Evolutionary conservation across 73 alveolate genomes (phyloP).

Genomic region (Paramecium pentaurelia): DNA sequence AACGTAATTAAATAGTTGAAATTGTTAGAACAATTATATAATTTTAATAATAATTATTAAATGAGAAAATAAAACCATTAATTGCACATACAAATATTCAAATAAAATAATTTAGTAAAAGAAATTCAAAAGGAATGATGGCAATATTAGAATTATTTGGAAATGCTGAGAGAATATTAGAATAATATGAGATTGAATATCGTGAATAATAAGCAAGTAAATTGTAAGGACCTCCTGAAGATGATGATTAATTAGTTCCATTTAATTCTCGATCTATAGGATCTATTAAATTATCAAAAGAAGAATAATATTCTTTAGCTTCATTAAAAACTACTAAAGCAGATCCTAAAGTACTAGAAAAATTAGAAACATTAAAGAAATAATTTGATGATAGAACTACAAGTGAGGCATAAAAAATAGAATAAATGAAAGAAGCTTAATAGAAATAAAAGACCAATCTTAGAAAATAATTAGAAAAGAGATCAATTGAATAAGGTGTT

Average conservation of each 20-base stretch:
- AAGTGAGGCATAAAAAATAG: slow-evolving; percentile 42
- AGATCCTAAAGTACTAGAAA: slow-evolving; percentile 61
- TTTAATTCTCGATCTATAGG: not conserved
- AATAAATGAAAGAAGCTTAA: slow-evolving; percentile 50
- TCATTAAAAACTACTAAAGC: slow-evolving; percentile 67
- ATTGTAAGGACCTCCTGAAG: slow-evolving; percentile 18
- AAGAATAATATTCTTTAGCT: slow-evolving; percentile 60
- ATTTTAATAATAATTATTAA: slow-evolving; percentile 36
- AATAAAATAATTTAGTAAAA: slow-evolving; percentile 63
- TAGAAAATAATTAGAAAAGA: slow-evolving; percentile 68
- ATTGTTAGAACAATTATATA: not conserved
- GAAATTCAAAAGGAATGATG: slow-evolving; percentile 72
- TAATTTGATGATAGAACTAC: slow-evolving; percentile 61
- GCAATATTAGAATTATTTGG: slow-evolving; percentile 79
- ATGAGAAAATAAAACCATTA: slow-evolving; percentile 71
- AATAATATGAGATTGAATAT: slow-evolving; percentile 48
- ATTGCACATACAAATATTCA: slow-evolving; percentile 71
- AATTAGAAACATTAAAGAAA: slow-evolving; percentile 46
- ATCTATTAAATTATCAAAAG: not conserved
- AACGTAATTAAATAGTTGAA: slow-evolving; percentile 41
- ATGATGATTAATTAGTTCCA: not conserved
- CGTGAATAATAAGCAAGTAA: slow-evolving; percentile 55
- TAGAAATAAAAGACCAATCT: slow-evolving; percentile 29
- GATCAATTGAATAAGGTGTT: slow-evolving; percentile 63
- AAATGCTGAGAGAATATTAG: slow-evolving; percentile 69